Percentiles rank a stretch among this genome's conserved stretches.
Evolutionary conservation across 495 filamentous ascomycete species (phyloP).

Genomic region (Aspergillus asperescens): DNA sequence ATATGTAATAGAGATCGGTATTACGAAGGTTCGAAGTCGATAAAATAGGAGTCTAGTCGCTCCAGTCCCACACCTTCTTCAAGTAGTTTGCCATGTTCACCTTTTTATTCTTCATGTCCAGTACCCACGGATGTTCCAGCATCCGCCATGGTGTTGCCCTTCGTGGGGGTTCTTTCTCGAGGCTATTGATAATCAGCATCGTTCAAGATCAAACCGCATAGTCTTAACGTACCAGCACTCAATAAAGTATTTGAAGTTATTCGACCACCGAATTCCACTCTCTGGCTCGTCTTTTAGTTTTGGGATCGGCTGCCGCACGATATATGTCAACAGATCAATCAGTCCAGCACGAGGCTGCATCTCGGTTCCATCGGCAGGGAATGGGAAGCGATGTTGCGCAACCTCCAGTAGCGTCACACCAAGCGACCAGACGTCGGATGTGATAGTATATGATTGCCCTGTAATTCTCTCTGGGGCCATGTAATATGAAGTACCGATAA

Average conservation of each 20-base stretch:
- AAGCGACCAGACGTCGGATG: slow-evolving; percentile 94
- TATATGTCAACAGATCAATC: slow-evolving; percentile 94
- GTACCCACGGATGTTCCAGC: slow-evolving; percentile 98
- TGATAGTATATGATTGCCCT: slow-evolving; percentile 96
- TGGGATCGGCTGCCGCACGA: slow-evolving; percentile 91
- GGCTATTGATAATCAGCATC: slow-evolving; percentile 28
- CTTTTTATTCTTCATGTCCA: slow-evolving; percentile 89
- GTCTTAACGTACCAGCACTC: slow-evolving; percentile 83
- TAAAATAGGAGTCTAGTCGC: slow-evolving; percentile 37
- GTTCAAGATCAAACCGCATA: neutral
- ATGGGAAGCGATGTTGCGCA: slow-evolving; percentile 95
- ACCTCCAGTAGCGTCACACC: slow-evolving; percentile 96
- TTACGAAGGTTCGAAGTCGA: slow-evolving; percentile 10
- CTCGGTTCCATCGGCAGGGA: slow-evolving; percentile 93
- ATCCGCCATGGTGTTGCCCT: slow-evolving; percentile 95
- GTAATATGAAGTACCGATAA: slow-evolving; percentile 98
- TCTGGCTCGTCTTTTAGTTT: slow-evolving; percentile 91
- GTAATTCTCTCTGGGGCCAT: slow-evolving; percentile 99
- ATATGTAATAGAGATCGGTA: slow-evolving; percentile 20
- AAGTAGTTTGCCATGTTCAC: slow-evolving; percentile 96
- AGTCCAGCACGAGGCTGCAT: slow-evolving; percentile 80
- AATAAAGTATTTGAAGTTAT: slow-evolving; percentile 98
- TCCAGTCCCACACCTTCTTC: slow-evolving; percentile 93
- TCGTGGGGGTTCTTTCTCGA: slow-evolving; percentile 80
- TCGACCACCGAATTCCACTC: slow-evolving; percentile 78